phyloP scores from a whole-genome alignment of 768 basidiomycete genomes.

The Boletus huronensis region DNA sequence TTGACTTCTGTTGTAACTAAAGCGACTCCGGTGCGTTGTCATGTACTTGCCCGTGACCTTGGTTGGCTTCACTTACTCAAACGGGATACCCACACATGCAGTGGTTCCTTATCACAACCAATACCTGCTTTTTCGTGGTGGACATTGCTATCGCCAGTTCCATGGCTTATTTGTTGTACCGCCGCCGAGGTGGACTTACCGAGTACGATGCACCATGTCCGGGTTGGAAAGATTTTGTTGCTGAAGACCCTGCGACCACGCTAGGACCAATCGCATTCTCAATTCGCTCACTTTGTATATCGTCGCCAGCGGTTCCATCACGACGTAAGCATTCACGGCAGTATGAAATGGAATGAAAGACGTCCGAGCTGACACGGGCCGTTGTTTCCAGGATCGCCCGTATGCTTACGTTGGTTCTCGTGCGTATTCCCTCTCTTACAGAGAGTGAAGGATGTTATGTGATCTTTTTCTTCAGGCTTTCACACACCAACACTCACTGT shows the following conservation, averaged over 20 bases:
- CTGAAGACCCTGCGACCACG: not conserved
- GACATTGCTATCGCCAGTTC: not conserved
- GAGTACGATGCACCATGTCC: not conserved
- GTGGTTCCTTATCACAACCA: not conserved
- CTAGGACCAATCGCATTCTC: not conserved
- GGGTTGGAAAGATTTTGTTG: not conserved
- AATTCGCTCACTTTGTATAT: not conserved
- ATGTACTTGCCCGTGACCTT: not conserved
- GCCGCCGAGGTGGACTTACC: not conserved
- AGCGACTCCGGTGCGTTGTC: not conserved
- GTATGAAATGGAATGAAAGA: not conserved
- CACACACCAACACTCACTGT: not conserved
- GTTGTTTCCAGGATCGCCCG: not conserved
- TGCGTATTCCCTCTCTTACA: not conserved
- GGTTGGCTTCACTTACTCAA: not conserved
- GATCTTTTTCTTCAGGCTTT: not conserved
- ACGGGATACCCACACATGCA: not conserved
- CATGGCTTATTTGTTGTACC: not conserved
- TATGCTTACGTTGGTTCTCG: not conserved
- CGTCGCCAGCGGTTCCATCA: not conserved
- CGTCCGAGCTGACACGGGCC: not conserved
- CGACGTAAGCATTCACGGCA: not conserved
- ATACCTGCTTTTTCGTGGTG: not conserved
- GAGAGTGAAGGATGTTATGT: not conserved
- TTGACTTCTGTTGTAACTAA: not conserved